Evolutionary conservation across 805 yeast genomes (phyloP), one percentile per base, ranked within the genome.

Genomic region (Sungouiozyma ichnusensis): DNA sequence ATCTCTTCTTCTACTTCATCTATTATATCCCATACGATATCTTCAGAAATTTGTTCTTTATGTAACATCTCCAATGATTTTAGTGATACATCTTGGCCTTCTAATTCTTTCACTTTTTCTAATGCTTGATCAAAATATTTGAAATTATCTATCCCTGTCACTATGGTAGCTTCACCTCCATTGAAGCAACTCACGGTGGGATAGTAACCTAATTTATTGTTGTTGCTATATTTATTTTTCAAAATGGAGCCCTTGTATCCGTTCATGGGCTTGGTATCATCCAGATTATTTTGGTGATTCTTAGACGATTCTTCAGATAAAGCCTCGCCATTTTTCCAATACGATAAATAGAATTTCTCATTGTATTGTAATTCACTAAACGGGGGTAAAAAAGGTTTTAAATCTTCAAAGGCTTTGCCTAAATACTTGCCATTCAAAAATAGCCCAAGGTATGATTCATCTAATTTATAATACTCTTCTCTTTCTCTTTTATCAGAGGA

Each of bases 191-290:
- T 83, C 29, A 85, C 70, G 66, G 87, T 85, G 1, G 98, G 97
- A 62, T 79, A 92, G 58, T 92, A 92, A 0, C 97, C 98, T 42
- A 86, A 63, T 35, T 76, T 66, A 0, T 95, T 95, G 57, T 92
- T 96, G 57, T 92, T 94, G 13, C 52, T 75, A 54, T 65, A 48
- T 62, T 66, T 60, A 43, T 61, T 63, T 35, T 59, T 51, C 24
- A 61, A 41, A 3, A 61, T 36, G 3, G 43, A 31, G 1, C 57
- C 55, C 29, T 50, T 50, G 17, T 33, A 31, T 18, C 35, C 33
- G 16, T 31, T 35, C 16, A 16, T 6, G 13, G 13, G 19, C 19
- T 35, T 35, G 24, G 3, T 36, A n/a, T 24, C 16, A 9, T 8
- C 3, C 13, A n/a, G 11, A 4, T 24, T 35, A 18, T 34, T 20